These are phyloP conservation scores for Colletotrichum nymphaeae DNA, from an alignment of 2,329 filamentous ascomycete species.

Conservation along the genomic window DNA sequence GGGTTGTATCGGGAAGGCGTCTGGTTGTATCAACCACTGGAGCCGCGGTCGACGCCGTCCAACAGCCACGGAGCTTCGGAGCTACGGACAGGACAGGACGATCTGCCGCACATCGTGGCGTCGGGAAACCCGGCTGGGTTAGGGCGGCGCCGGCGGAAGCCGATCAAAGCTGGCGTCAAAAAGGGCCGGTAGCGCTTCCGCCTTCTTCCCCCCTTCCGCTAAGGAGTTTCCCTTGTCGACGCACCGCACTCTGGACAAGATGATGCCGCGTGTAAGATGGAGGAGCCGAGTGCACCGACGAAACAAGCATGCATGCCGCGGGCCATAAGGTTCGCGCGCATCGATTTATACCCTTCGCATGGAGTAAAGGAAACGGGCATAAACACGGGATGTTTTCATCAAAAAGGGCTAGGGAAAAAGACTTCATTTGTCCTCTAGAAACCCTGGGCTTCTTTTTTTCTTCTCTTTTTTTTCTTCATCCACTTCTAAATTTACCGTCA, in stretches of 20 bases:
- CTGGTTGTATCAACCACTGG: slow-evolving; percentile 8
- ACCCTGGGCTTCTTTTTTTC: not conserved
- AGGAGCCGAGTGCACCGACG: not conserved
- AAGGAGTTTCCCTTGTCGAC: not conserved
- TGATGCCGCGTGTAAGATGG: slow-evolving; percentile 27
- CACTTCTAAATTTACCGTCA: slow-evolving; percentile 8
- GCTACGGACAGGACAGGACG: not conserved
- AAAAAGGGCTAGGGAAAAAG: not conserved
- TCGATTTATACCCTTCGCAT: slow-evolving; percentile 35
- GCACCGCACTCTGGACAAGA: not conserved
- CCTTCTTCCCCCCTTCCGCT: not conserved
- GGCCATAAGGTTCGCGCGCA: slow-evolving; percentile 10
- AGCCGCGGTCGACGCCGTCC: not conserved
- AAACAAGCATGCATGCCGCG: slow-evolving; percentile 19
- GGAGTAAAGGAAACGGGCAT: slow-evolving; percentile 34
- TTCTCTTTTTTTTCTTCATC: not conserved
- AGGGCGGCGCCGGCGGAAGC: slow-evolving; percentile 2
- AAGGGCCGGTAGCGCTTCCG: not conserved
- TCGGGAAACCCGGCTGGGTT: not conserved
- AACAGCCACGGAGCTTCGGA: not conserved
- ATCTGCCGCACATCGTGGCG: not conserved
- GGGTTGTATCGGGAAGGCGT: slow-evolving; percentile 5
- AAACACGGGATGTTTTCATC: slow-evolving; percentile 12
- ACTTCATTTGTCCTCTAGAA: slow-evolving; percentile 13
- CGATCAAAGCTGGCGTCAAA: not conserved